phyloP scores from a whole-genome alignment of 805 yeast genomes.

The Lipomyces spencermartinsiae region DNA sequence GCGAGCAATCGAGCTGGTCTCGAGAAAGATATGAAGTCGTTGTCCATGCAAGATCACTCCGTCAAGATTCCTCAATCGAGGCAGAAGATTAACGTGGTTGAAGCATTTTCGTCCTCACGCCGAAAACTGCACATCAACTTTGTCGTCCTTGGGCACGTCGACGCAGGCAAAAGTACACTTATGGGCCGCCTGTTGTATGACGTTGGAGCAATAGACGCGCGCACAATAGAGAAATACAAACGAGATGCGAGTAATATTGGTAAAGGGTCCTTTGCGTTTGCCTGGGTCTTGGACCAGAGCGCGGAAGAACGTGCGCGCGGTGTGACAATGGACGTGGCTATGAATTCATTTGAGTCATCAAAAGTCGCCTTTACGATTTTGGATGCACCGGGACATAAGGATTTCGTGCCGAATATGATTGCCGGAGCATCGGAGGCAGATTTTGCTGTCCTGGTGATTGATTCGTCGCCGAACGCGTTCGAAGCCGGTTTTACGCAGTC shows the following conservation, averaged over 20 bases:
- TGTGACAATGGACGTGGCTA: constrained; percentile 78
- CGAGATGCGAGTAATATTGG: constrained; percentile 72
- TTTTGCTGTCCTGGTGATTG: constrained; percentile 73
- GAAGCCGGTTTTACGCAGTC: constrained; percentile 69
- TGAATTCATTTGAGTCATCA: constrained; percentile 66
- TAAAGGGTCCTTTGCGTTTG: constrained; percentile 79
- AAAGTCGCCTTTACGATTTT: constrained; percentile 67
- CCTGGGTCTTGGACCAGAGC: constrained; percentile 87
- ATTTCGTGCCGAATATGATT: constrained; percentile 85
- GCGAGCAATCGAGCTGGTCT: constrained; percentile 13
- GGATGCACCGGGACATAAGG: constrained; percentile 86
- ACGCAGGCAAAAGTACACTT: constrained; percentile 82
- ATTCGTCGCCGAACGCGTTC: constrained; percentile 68
- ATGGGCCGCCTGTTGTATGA: constrained; percentile 77
- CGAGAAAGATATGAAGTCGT: constrained; percentile 23
- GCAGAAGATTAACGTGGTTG: constrained; percentile 52
- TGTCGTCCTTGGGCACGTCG: constrained; percentile 82
- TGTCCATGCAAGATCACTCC: constrained; percentile 30
- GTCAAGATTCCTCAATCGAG: constrained; percentile 50
- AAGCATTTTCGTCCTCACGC: constrained; percentile 49
- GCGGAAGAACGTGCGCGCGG: constrained; percentile 76
- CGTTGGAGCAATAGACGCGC: constrained; percentile 67
- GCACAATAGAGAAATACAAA: constrained; percentile 65
- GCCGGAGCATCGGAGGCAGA: constrained; percentile 68
- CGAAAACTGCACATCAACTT: constrained; percentile 67